Base-by-base conservation (phyloP, 148 eudicot genomes). In the Dysphania ambrosioides region DNA sequence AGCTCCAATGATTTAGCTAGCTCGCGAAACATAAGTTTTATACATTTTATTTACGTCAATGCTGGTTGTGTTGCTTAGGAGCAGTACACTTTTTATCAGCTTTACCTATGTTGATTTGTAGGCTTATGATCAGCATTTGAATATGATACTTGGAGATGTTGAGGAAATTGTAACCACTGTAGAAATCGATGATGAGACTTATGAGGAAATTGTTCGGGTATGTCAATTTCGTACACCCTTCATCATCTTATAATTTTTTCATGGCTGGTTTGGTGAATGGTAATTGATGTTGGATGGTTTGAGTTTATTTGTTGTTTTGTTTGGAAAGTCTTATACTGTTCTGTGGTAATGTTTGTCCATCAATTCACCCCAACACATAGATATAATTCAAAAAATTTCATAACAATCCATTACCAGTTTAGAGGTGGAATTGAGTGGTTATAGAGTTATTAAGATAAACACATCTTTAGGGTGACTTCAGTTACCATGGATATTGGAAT, bases 41-140 rank as follows among this genome's bases (percentile, higher is more conserved):
- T 18, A 30, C 56, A 26, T 55, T 41, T 55, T 6, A n/a, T n/a
- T n/a, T 15, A 35, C 4, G 21, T 2, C 24, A n/a, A 10, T 63
- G 51, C 6, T 74, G 49, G 40, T 32, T 57, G 18, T 76, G 68
- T 76, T 57, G 21, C 57, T 67, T 41, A 30, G 11, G 0, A 27
- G 41, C 30, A 19, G 59, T 76, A 51, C 31, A 57, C 0, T 26
- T 56, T 76, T n/a, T 10, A 8, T 56, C 0, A 53, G 31, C 13
- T 32, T 66, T 57, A 16, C 47, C 51, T 23, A 26, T 73, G 27
- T 68, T 72, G 36, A 15, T 65, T 68, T 73, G 74, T 86, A 90
- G 92, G 96, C 96, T 67, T 90, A 90, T 83, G 92, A 90, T 84
- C 96, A 90, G 82, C 96, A 90, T 82, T 79, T 90, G 81, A 88